Base-by-base conservation (phyloP, 2,329 filamentous ascomycete species). In the Ramichloridium luteum region DNA sequence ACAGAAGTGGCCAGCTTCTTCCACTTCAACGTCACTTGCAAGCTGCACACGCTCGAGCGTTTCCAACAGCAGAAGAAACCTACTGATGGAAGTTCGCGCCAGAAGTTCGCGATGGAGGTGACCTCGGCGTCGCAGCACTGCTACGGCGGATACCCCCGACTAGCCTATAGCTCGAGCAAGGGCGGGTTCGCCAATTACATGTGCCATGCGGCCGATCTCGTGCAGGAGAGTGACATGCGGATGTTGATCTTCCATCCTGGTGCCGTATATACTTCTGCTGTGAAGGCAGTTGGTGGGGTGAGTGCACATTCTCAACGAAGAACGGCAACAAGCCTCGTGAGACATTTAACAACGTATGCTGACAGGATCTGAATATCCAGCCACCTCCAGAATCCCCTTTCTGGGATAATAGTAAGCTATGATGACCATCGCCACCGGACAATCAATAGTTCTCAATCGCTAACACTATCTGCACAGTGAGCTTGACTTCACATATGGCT, bases 241-340 rank as follows among this genome's bases (percentile, higher is more conserved):
- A 30, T 43, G 16, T 28, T 41, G 8, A 34, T 16, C 9, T 34
- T 37, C 13, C 40, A 41, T 28, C 40, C 40, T 10, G 38, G 40
- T 5, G 34, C 27, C 4, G 23, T 39, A 14, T 29, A 26, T 13
- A 37, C 35, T 11, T 20, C 17, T 32, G 28, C 32, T 11, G 26
- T 27, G 26, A 16, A n/a, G 10, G 20, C 15, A 27, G 17, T 12
- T 10, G 15, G 11, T 29, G 26, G 14, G 25, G 25, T 18, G 10
- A 16, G 11, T 10, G 5, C n/a, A 2, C 20, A 23, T 8, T 23
- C 20, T n/a, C n/a, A n/a, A n/a, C n/a, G n/a, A n/a, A n/a, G n/a
- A n/a, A n/a, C n/a, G n/a, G n/a, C n/a, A n/a, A n/a, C n/a, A n/a
- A n/a, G n/a, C n/a, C n/a, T n/a, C n/a, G n/a, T n/a, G n/a, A n/a